Percentiles rank a stretch among this genome's conserved stretches.
Evolutionary conservation across 176 grass and related monocot species (phyloP).

Genomic region (Carex parvula): DNA sequence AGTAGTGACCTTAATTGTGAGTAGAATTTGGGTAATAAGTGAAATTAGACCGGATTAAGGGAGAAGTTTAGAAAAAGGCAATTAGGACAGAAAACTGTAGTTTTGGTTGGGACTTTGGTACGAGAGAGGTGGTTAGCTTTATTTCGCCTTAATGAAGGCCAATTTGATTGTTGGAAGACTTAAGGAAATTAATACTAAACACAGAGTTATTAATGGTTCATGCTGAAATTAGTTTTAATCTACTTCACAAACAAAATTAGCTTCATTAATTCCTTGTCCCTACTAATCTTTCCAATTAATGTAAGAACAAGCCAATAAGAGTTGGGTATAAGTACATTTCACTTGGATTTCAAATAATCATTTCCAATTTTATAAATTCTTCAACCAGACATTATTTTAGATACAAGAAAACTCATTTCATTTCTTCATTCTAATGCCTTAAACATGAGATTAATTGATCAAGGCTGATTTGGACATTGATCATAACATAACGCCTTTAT

Average conservation of each 20-base stretch:
- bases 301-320: neutral
- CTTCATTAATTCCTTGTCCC: neutral
- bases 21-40: neutral
- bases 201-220: neutral
- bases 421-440: neutral
- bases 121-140: neutral
- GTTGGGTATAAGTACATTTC: neutral
- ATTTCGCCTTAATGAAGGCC: neutral
- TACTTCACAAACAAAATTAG: neutral
- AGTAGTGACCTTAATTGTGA: neutral
- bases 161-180: neutral
- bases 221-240: neutral
- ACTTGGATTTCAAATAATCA: neutral
- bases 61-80: neutral
- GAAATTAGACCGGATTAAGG: neutral
- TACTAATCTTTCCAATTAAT: neutral
- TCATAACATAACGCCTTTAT: neutral
- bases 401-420: neutral
- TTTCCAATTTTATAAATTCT: neutral
- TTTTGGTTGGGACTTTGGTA: neutral
- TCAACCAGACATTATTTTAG: neutral
- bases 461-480: neutral
- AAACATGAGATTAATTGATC: neutral
- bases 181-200: neutral
- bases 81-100: neutral